Conservation (phyloP, 306 rosid species). For the Cucumis cinereus region DNA sequence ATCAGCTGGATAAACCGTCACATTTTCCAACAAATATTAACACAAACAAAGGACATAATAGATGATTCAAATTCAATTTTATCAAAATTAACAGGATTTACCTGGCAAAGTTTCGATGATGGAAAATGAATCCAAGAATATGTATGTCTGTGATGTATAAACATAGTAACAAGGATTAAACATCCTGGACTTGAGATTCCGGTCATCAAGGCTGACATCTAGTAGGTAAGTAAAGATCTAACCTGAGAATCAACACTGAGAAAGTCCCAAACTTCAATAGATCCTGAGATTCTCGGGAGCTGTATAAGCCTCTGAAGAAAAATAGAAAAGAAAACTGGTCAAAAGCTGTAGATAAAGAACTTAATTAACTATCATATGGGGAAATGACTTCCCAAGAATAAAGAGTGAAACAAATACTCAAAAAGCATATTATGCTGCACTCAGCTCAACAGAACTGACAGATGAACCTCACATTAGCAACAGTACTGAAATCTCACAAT, state of each 20-base stretch:
- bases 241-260: constrained; percentile 99
- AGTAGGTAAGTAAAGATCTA: constrained; percentile 13
- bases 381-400: not conserved
- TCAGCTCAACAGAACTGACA: not conserved
- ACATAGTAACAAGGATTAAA: not conserved
- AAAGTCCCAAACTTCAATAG: constrained; percentile 99
- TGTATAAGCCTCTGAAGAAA: constrained; percentile 71
- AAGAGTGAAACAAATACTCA: not conserved
- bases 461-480: not conserved
- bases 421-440: not conserved
- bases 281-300: constrained; percentile 88
- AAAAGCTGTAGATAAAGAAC: constrained; percentile 1
- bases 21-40: constrained; percentile 18
- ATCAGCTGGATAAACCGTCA: constrained; percentile 47
- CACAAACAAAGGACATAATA: not conserved
- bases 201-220: not conserved
- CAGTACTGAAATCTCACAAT: not conserved
- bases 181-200: not conserved
- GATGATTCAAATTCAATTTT: constrained; percentile 10
- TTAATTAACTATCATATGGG: not conserved
- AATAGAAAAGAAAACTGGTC: constrained; percentile 12
- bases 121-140: constrained; percentile 83
- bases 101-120: constrained; percentile 89
- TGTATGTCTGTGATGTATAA: constrained; percentile 58
- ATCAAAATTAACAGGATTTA: constrained; percentile 27